A percentile compares a stretch with the other conserved stretches of the same genome.
Conservation (phyloP, 805 yeast genomes). For the Candida xyloterini region DNA sequence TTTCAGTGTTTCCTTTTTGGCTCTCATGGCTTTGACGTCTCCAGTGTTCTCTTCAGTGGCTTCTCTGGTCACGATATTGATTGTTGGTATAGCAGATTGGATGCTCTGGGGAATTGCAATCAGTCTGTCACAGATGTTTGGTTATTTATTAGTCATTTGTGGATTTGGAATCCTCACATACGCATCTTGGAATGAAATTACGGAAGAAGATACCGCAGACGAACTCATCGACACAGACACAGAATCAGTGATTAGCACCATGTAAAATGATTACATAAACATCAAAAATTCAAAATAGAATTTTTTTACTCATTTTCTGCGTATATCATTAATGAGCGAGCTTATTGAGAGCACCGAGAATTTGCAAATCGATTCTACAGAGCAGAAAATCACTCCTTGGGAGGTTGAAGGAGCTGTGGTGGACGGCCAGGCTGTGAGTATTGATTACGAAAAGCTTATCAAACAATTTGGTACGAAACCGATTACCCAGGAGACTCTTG, state of each 20-base stretch:
- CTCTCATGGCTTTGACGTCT: conserved; percentile 78
- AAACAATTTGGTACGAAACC: conserved; percentile 81
- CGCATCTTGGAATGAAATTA: conserved; percentile 64
- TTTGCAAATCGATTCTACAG: conserved; percentile 21
- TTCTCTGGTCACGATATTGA: conserved; percentile 64
- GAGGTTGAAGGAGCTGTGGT: conserved; percentile 98
- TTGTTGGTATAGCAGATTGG: conserved; percentile 80
- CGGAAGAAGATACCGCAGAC: conserved; percentile 38
- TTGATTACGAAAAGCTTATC: conserved; percentile 88
- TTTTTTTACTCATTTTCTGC: not conserved
- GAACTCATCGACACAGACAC: conserved; percentile 33
- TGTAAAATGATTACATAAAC: conserved; percentile 8
- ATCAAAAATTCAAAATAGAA: not conserved
- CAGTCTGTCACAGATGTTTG: conserved; percentile 55
- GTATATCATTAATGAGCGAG: conserved; percentile 3
- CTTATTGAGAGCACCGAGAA: conserved; percentile 10
- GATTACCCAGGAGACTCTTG: conserved; percentile 67
- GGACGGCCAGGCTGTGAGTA: conserved; percentile 86
- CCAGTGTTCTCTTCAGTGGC: conserved; percentile 75
- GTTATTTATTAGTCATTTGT: conserved; percentile 63
- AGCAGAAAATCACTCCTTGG: conserved; percentile 89
- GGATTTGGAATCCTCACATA: conserved; percentile 68
- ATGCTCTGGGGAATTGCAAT: conserved; percentile 56
- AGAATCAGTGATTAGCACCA: conserved; percentile 29
- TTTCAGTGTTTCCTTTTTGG: conserved; percentile 69